These are phyloP conservation scores for Gillenia trifoliata DNA, from an alignment of 306 rosid species.

Conservation along the genomic window DNA sequence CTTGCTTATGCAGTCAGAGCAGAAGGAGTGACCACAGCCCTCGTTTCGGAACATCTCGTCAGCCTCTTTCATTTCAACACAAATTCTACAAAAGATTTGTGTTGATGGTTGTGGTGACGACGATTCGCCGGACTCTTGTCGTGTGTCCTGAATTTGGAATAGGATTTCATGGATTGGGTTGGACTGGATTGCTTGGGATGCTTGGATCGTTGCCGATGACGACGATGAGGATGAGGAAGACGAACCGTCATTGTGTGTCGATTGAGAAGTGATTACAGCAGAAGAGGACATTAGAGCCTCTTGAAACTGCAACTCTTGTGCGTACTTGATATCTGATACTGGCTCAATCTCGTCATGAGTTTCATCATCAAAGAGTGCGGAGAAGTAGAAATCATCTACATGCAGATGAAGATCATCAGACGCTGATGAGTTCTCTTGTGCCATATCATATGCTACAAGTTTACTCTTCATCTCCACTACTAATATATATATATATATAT, in stretches of 20 bases:
- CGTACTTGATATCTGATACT: constrained; percentile 30
- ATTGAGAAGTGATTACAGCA: constrained; percentile 10
- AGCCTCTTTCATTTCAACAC: constrained; percentile 22
- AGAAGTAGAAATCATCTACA: constrained; percentile 36
- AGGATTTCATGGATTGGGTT: neutral
- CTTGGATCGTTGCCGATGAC: neutral
- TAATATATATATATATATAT: too few species aligned
- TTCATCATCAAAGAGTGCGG: constrained; percentile 19
- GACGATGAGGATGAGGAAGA: constrained; percentile 4
- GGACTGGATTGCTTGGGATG: neutral
- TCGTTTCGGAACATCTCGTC: constrained; percentile 34
- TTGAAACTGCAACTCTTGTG: constrained; percentile 45
- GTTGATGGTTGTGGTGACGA: too few species aligned
- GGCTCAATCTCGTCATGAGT: neutral
- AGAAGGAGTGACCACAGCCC: constrained; percentile 41
- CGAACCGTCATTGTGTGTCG: neutral
- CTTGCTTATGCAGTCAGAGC: constrained; percentile 40
- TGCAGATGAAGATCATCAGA: neutral
- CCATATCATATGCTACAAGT: constrained; percentile 14
- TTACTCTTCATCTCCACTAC: neutral
- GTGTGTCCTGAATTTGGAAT: neutral
- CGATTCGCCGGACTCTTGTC: too few species aligned
- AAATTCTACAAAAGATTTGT: constrained; percentile 39
- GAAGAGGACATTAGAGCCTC: constrained; percentile 34
- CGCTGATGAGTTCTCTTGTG: constrained; percentile 6